phyloP scores from a whole-genome alignment of 2,329 filamentous ascomycete genomes.

The Scorias spongiosa region DNA sequence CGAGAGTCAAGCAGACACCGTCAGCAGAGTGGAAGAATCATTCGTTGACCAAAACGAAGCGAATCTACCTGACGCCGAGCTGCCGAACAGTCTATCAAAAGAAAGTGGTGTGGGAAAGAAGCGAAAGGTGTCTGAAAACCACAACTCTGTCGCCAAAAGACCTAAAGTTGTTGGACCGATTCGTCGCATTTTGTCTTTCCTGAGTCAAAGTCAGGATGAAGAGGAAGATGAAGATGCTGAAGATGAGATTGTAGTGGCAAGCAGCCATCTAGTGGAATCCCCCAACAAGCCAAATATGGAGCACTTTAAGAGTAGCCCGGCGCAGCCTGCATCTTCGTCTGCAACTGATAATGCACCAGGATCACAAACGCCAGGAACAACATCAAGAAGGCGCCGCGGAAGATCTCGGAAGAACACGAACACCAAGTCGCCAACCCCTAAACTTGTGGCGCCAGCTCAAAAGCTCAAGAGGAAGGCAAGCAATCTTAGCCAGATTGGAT shows the following conservation, averaged over 20 bases:
- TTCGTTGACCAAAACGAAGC: conserved; percentile 10
- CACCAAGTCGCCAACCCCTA: conserved; percentile 5
- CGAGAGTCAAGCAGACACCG: conserved; percentile 5
- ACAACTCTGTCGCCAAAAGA: conserved; percentile 9
- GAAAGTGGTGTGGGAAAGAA: not conserved
- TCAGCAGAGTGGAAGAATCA: conserved; percentile 23
- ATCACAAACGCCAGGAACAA: not conserved
- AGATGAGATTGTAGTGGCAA: conserved; percentile 27
- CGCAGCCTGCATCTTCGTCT: no score
- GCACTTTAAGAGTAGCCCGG: no score
- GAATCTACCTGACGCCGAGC: not conserved
- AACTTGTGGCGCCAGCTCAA: conserved; percentile 1
- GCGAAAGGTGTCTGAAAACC: conserved; percentile 1
- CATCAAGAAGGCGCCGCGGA: conserved; percentile 13
- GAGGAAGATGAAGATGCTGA: conserved; percentile 19
- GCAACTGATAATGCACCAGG: no score
- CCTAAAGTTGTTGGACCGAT: conserved; percentile 16
- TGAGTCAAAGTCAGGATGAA: conserved; percentile 8
- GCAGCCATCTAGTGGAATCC: conserved; percentile 8
- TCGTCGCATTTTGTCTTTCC: conserved; percentile 9
- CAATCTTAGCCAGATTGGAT: conserved; percentile 4
- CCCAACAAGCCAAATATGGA: not conserved
- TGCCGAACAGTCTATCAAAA: not conserved
- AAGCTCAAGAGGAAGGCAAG: conserved; percentile 17
- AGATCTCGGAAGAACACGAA: conserved; percentile 11